Base-by-base conservation (phyloP, 179 eudicot species). In the Camellia oleifera region DNA sequence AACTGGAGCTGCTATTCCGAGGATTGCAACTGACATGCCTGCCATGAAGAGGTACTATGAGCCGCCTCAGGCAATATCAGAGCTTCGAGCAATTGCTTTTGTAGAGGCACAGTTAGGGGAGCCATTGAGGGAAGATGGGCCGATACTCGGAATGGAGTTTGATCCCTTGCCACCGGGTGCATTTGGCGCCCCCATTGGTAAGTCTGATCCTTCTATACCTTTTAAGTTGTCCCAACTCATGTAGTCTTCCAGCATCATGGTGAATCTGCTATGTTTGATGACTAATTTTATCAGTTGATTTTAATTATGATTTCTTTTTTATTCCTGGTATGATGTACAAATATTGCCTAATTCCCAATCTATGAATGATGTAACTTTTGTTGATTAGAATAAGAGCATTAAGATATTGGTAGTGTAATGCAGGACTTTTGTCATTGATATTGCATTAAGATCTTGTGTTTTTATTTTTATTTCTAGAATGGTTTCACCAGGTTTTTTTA, bases 161-260 rank as follows among this genome's bases (percentile, higher is more conserved):
- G 98, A 94, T 88, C 96, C 98, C 50, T 84, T 94, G 90, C 98
- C 98, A 44, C 98, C 98, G 69, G 98, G 97, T 75, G 98, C 98
- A 77, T 94, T 94, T 84, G 98, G 98, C 42, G 87, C 96, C 13
- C 96, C 98, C 32, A 93, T 94, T 46, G 92, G 98, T 94, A 84
- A 83, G 86, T 82, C 74, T 53, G 9, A 58, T 65, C 61, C 40
- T 32, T 15, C 17, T 58, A 61, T 64, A 53, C 46, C 69, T 60
- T 77, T 48, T 12, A 14, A 18, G 32, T 32, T 23, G 15, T 66
- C 12, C 6, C 42, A 32, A 1, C 44, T 66, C 0, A 3, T 48
- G 52, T 4, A 48, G 5, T 48, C 52, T 48, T 4, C 52, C 7
- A 48, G 52, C 52, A 48, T 48, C 52, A 48, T n/a, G 40, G 40